These are phyloP conservation scores for Nectriaceae sp. DNA, from an alignment of 2,329 filamentous ascomycete species.

Conservation along the genomic window DNA sequence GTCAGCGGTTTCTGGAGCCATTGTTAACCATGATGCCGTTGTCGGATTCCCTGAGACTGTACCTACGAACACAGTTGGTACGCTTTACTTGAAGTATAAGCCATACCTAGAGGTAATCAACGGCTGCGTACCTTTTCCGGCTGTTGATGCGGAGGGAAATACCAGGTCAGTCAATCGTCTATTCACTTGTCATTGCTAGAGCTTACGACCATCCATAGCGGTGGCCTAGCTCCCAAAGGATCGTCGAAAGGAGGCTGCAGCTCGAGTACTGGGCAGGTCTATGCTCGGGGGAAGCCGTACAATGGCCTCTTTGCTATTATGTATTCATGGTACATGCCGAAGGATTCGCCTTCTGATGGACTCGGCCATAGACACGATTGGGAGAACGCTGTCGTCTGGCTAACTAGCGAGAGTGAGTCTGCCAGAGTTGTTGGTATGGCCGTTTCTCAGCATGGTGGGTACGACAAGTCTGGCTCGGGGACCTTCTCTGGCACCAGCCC, in stretches of 20 bases:
- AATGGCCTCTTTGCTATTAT: conserved; percentile 40
- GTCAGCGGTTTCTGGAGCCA: conserved; percentile 23
- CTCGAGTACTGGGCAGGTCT: conserved; percentile 40
- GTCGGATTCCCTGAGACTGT: conserved; percentile 34
- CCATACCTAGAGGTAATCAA: conserved; percentile 48
- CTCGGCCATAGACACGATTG: conserved; percentile 33
- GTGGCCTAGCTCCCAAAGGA: conserved; percentile 37
- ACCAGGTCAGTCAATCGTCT: conserved; percentile 35
- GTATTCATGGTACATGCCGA: conserved; percentile 51
- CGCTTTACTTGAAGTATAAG: conserved; percentile 36
- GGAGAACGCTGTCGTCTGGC: conserved; percentile 29
- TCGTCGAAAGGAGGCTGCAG: conserved; percentile 34
- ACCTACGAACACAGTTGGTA: conserved; percentile 29
- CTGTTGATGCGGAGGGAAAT: conserved; percentile 58
- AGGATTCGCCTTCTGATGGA: conserved; percentile 36
- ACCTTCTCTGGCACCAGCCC: conserved; percentile 30
- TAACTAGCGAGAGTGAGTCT: conserved; percentile 26
- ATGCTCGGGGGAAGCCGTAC: conserved; percentile 36
- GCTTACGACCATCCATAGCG: no score
- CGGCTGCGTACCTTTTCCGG: conserved; percentile 65
- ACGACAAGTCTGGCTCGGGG: conserved; percentile 27
- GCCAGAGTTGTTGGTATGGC: conserved; percentile 35
- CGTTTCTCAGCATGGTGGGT: conserved; percentile 40
- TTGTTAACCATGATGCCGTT: conserved; percentile 34
- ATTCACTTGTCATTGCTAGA: no score